Base-by-base conservation (phyloP, 1,139 yeast genomes). In the Suhomyces anneliseae region DNA sequence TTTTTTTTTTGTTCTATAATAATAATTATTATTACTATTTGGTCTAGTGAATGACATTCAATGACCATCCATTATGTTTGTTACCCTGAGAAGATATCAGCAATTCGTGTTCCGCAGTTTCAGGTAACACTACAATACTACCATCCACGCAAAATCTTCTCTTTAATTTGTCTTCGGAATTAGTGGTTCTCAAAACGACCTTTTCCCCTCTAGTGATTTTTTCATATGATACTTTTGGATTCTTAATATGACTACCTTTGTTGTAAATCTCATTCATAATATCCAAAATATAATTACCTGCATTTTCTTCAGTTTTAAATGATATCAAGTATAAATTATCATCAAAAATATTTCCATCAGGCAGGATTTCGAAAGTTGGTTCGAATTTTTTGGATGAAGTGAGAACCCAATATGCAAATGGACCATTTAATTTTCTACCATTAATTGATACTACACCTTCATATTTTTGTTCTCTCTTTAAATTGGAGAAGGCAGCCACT, bases 301-400 rank as follows among this genome's bases (percentile, higher is more conserved):
- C 42, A 14, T 58, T 58, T 6, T 54, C 55, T 15, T 76, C 61
- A 26, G 80, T 66, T 0, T 71, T 74, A 52, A 88, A 79, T 4
- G 80, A 74, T 1, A 90, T 67, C 39, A 85, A 52, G 58, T 82
- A 82, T 8, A 89, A 65, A 36, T 71, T 68, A 12, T 72, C 62
- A n/a, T 77, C 69, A 2, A 76, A 66, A 2, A 86, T 73, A 37
- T 74, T 60, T 0, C 95, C 87, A 1, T 63, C 49, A 0, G 97
- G 97, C 44, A 95, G 89, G 14, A 92, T 87, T 38, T 68, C 70
- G 61, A 89, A 90, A 0, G 75, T 75, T 3, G 81, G 78, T 62
- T 90, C 97, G 46, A 90, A 79, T 44, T 74, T 72, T 26, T 81
- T 73, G 2, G 87, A 76, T 1, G 87, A 77, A 0, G 92, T 78